phyloP scores from a whole-genome alignment of 1,284 basidiomycete species.

The Phellinidium pouzarii region DNA sequence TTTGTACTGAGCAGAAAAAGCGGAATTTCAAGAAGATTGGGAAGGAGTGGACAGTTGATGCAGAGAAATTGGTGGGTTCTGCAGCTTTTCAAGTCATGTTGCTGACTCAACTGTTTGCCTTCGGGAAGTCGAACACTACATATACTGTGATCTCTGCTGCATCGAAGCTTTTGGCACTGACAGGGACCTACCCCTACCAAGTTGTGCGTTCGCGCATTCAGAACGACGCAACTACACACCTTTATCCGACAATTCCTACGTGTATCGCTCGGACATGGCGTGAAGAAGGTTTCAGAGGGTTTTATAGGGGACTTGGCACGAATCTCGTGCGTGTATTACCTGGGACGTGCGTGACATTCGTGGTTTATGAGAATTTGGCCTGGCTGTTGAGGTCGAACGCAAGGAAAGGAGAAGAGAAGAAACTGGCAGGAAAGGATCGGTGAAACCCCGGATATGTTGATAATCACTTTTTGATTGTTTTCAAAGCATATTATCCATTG shows the following conservation, averaged over 20 bases:
- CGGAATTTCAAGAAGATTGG: slow-evolving; percentile 54
- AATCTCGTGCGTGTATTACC: slow-evolving; percentile 95
- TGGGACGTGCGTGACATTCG: slow-evolving; percentile 96
- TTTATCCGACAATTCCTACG: slow-evolving; percentile 78
- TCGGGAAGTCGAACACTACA: slow-evolving; percentile 73
- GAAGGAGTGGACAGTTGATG: slow-evolving; percentile 56
- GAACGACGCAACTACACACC: slow-evolving; percentile 51
- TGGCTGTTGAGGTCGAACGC: slow-evolving; percentile 72
- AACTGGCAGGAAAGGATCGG: background rate
- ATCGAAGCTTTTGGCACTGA: slow-evolving; percentile 83
- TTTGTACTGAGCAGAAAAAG: slow-evolving; percentile 76
- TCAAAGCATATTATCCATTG: too few species aligned
- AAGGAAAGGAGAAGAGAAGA: slow-evolving; percentile 26
- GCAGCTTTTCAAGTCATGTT: background rate
- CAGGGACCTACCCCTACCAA: slow-evolving; percentile 94
- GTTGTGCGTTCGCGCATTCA: slow-evolving; percentile 94
- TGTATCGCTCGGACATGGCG: slow-evolving; percentile 78
- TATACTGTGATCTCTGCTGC: slow-evolving; percentile 92
- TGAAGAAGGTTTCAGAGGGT: slow-evolving; percentile 77
- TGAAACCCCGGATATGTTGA: background rate
- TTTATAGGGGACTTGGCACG: slow-evolving; percentile 94
- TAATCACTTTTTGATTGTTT: too few species aligned
- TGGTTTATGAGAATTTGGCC: slow-evolving; percentile 94
- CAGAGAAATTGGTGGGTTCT: slow-evolving; percentile 75
- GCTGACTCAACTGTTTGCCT: background rate